Percentiles rank a stretch among this genome's conserved stretches.
Conservation (phyloP, 371 early-diverging fungal species). For the Rhizomucor pusillus region DNA sequence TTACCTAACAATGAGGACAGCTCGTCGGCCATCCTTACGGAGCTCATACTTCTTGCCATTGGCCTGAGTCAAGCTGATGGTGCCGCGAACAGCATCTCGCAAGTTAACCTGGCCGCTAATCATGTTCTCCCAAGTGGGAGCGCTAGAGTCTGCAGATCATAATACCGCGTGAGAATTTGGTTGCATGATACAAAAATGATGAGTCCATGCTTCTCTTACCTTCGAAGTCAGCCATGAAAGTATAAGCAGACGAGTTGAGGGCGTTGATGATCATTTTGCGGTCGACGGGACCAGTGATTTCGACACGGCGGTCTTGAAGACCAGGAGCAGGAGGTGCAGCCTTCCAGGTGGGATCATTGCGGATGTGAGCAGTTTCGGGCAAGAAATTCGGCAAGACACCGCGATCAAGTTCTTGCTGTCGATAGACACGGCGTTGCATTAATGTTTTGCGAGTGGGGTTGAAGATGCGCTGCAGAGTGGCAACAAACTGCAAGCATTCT, state of each 20-base stretch:
- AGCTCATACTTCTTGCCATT: constrained; percentile 91
- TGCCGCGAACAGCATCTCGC: constrained; percentile 84
- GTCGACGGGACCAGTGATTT: constrained; percentile 97
- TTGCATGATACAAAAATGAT: background rate
- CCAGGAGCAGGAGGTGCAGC: constrained; percentile 91
- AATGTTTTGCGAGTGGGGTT: constrained; percentile 82
- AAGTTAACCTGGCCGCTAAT: constrained; percentile 88
- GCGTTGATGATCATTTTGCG: constrained; percentile 99
- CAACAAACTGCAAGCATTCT: constrained; percentile 79
- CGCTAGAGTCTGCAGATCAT: constrained; percentile 70
- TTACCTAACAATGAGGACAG: constrained; percentile 85
- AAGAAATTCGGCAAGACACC: constrained; percentile 88
- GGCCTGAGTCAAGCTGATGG: constrained; percentile 77
- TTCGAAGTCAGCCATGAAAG: constrained; percentile 98
- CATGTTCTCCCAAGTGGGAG: constrained; percentile 91
- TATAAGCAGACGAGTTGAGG: constrained; percentile 87
- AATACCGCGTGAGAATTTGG: constrained; percentile 14
- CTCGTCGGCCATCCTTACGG: constrained; percentile 77
- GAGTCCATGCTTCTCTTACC: constrained; percentile 39
- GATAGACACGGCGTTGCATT: constrained; percentile 67
- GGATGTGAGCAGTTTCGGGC: constrained; percentile 86
- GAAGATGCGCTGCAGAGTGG: constrained; percentile 84
- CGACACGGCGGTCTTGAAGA: constrained; percentile 89
- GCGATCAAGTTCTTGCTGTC: constrained; percentile 77
- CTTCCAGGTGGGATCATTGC: constrained; percentile 86